Evolutionary conservation across 2,329 filamentous ascomycete species (phyloP).

Genomic region (Camillea tinctor): DNA sequence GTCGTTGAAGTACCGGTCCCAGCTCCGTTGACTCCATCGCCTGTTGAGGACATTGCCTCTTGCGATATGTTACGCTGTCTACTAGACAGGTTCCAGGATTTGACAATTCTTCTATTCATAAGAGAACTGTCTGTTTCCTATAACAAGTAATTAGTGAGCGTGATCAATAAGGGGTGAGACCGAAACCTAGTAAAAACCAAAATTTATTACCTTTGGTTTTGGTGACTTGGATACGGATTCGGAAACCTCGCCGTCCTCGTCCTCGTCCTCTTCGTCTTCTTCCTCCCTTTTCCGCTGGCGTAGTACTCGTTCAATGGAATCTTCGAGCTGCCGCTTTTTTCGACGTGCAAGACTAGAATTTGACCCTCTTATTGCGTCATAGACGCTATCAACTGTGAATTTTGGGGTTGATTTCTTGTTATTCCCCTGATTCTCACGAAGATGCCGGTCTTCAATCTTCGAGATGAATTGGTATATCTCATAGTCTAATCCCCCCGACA

Average conservation of each 20-base stretch:
- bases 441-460: constrained; percentile 69
- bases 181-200: too few species aligned
- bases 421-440: constrained; percentile 52
- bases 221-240: constrained; percentile 24
- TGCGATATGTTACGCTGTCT: constrained; percentile 17
- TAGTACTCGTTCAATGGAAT: constrained; percentile 80
- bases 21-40: constrained; percentile 21
- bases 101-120: constrained; percentile 43
- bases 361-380: constrained; percentile 77
- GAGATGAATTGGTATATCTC: constrained; percentile 78
- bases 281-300: constrained; percentile 67
- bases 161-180: neutral
- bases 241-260: constrained; percentile 29
- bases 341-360: constrained; percentile 84
- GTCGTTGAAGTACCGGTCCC: constrained; percentile 28
- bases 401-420: constrained; percentile 37
- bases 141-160: neutral
- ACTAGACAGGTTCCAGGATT: constrained; percentile 37
- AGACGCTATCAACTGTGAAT: constrained; percentile 62
- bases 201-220: constrained; percentile 25
- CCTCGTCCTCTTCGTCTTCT: constrained; percentile 45
- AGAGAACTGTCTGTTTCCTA: constrained; percentile 34
- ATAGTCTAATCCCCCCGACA: constrained; percentile 49
- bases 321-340: constrained; percentile 78
- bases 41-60: constrained; percentile 16